phyloP scores from a whole-genome alignment of 1,139 yeast genomes.

The Pneumocystis wakefieldiae region DNA sequence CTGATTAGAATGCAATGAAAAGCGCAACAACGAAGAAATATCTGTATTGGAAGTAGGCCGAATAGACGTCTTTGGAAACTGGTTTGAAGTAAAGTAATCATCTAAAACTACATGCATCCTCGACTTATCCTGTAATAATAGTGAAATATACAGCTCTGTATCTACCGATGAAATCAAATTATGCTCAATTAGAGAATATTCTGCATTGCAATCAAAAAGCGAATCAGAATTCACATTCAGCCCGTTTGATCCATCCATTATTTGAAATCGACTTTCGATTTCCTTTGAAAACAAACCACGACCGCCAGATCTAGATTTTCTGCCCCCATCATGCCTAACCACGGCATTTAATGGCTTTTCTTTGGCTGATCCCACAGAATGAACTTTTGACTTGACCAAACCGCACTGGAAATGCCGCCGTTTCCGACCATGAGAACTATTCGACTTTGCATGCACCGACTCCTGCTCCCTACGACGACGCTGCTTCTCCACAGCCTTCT shows the following conservation, averaged over 20 bases:
- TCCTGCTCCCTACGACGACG: conserved; percentile 15
- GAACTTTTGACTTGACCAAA: neutral
- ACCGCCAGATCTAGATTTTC: neutral
- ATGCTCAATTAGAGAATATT: neutral
- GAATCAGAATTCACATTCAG: neutral
- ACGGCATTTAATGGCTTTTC: neutral
- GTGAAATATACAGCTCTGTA: neutral
- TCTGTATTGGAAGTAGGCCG: conserved; percentile 31
- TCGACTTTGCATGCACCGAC: conserved; percentile 10
- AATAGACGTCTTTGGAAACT: conserved; percentile 23
- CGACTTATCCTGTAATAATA: neutral
- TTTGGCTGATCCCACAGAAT: neutral
- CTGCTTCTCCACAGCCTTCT: conserved; percentile 31
- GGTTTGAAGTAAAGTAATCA: neutral
- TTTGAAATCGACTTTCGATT: neutral
- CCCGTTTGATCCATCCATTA: neutral
- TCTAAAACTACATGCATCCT: neutral
- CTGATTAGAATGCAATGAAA: conserved; percentile 41
- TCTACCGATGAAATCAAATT: neutral
- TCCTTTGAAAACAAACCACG: conserved; percentile 2
- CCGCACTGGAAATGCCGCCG: neutral
- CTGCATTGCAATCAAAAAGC: neutral
- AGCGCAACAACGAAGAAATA: conserved; percentile 61
- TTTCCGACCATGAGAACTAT: conserved; percentile 1
- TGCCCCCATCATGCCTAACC: neutral